Evolutionary conservation across 2,329 filamentous ascomycete species (phyloP).

Genomic region (Dryadomyces quercus-mongolicae): DNA sequence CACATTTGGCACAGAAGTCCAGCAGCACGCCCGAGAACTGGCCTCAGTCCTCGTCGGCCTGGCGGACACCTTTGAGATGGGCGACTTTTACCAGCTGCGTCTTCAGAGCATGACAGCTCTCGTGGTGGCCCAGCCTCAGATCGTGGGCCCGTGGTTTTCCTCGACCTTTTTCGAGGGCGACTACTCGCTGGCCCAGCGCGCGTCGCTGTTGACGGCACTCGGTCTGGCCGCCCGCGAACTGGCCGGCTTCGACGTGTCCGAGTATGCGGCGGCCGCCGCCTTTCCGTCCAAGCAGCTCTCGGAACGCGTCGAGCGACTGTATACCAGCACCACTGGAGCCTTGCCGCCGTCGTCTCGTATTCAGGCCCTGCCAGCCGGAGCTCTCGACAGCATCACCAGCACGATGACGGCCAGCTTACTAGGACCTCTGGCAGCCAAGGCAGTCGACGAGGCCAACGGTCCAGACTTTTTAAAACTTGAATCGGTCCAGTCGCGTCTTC

Average conservation of each 20-base stretch:
- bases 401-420: slow-evolving; percentile 62
- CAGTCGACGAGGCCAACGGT: slow-evolving; percentile 67
- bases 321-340: slow-evolving; percentile 25
- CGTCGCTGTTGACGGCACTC: slow-evolving; percentile 67
- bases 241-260: slow-evolving; percentile 57
- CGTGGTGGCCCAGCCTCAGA: slow-evolving; percentile 60
- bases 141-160: slow-evolving; percentile 75
- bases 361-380: slow-evolving; percentile 41
- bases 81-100: slow-evolving; percentile 62
- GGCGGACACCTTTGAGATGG: slow-evolving; percentile 74
- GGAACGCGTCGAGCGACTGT: slow-evolving; percentile 59
- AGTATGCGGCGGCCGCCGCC: slow-evolving; percentile 32
- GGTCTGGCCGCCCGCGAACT: slow-evolving; percentile 76
- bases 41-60: slow-evolving; percentile 65
- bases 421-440: slow-evolving; percentile 66
- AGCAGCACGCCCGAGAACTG: slow-evolving; percentile 71
- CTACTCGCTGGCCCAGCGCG: slow-evolving; percentile 76
- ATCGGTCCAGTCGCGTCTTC: slow-evolving; percentile 72
- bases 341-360: slow-evolving; percentile 20
- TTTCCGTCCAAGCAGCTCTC: slow-evolving; percentile 81
- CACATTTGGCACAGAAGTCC: slow-evolving; percentile 77
- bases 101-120: slow-evolving; percentile 75
- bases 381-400: slow-evolving; percentile 56
- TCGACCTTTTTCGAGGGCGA: slow-evolving; percentile 85
- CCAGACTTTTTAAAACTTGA: slow-evolving; percentile 80